Evolutionary conservation across 768 basidiomycete genomes (phyloP).

Genomic region (Thelephora aurantiotincta): DNA sequence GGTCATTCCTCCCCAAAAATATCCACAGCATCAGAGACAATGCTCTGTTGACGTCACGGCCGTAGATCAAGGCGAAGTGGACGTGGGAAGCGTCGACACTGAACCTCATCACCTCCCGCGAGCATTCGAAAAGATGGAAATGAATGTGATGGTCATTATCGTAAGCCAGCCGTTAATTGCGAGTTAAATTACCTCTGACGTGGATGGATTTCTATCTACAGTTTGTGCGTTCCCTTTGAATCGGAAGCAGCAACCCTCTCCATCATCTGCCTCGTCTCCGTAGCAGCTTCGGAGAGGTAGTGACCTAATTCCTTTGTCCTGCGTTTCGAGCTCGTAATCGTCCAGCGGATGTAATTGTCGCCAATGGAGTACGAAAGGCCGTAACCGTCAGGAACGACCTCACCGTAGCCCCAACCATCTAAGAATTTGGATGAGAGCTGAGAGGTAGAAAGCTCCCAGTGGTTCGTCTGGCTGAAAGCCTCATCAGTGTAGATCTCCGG

Average conservation of each 20-base stretch:
- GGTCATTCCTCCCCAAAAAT: no score
- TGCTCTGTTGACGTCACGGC: no score
- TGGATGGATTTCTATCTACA: neutral
- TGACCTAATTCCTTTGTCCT: slow-evolving; percentile 42
- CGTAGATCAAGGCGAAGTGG: no score
- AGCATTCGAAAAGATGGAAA: no score
- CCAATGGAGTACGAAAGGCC: slow-evolving; percentile 87
- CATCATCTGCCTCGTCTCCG: slow-evolving; percentile 64
- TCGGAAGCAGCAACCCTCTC: slow-evolving; percentile 41
- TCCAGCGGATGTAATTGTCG: slow-evolving; percentile 77
- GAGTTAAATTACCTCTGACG: neutral
- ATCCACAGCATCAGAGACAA: no score
- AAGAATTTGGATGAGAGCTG: slow-evolving; percentile 72
- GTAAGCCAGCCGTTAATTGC: no score
- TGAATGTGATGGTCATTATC: no score
- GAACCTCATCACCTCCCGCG: no score
- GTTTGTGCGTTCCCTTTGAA: slow-evolving; percentile 11
- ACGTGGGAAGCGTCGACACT: no score
- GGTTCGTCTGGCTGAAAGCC: slow-evolving; percentile 51
- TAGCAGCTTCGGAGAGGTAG: slow-evolving; percentile 70
- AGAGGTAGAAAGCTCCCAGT: slow-evolving; percentile 92
- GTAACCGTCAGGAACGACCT: slow-evolving; percentile 89
- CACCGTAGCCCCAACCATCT: slow-evolving; percentile 96
- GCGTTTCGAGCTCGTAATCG: slow-evolving; percentile 62
- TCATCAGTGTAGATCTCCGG: slow-evolving; percentile 67